Base-by-base conservation (phyloP, 495 filamentous ascomycete genomes). In the Neurospora tetraspora region DNA sequence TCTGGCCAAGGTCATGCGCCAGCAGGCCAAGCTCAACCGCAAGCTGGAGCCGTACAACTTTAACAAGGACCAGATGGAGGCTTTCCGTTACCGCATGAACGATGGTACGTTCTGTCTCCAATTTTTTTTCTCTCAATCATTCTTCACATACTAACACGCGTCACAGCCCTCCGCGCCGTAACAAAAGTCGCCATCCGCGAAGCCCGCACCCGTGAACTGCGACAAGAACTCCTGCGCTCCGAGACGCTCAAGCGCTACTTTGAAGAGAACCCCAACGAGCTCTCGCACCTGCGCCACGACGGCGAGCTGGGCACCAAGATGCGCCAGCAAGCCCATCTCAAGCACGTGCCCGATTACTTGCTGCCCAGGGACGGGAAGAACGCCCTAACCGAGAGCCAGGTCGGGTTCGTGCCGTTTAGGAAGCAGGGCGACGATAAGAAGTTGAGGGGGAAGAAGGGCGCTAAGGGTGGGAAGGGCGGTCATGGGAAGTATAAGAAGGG, bases 231-330 rank as follows among this genome's bases (percentile, higher is more conserved):
- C 38, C 83, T 98, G 73, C 94, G 94, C 80, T 94, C 90, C 76
- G 94, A 98, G 80, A 97, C 96, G 78, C 82, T 99, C 71, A 94
- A 94, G 82, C 87, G 96, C 76, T 93, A 97, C 83, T 98, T 98
- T 78, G 96, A 98, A 78, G 96, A 99, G 81, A 98, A 98, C 80
- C 96, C 96, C 0, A 89, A 89, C 9, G 94, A 98, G 78, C 82
- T 98, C 53, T 86, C 90, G 27, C 92, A 96, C 78, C 85, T 99
- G 70, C 86, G 96, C 37, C 96, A 99, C 78, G 96, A 99, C 79
- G 91, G 90, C 11, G 96, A 97, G 80, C 82, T 96, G 61, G 89
- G 93, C 73, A 86, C 74, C 40, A 70, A 90, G 27, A 91, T 92
- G 5, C 86, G 92, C 74, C 86, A 94, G 38, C 94, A 97, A 82